Evolutionary conservation across 495 filamentous ascomycete genomes (phyloP), one percentile per base, ranked within the genome.

Genomic region (Hyphodiscus hymeniophilus): DNA sequence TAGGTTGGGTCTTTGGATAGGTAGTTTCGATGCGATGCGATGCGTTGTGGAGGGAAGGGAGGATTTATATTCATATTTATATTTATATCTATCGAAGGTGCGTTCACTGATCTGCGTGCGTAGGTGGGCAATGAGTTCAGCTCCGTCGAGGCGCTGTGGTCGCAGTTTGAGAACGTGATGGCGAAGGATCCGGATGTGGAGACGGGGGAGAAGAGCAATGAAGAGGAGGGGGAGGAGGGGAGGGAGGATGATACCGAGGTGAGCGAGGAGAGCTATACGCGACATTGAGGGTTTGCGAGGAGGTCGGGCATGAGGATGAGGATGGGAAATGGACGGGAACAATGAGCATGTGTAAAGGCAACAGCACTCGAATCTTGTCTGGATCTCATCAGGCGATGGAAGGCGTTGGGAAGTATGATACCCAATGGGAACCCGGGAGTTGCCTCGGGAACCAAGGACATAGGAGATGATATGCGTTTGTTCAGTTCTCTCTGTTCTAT

Each of bases 161-260:
- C 84, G 28, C 87, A 94, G 50, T 98, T 98, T 60, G 92, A 98
- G 72, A 84, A 83, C 47, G 90, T 96, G 52, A 97, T 96, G 91
- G 87, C 80, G 15, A 84, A 81, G 51, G 82, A 86, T 32, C 66
- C 69, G 0, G 80, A 79, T 51, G 67, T 66, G 18, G 66, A 61
- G 28, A 68, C 70, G 33, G 60, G 67, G 24, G 61, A 50, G 39
- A 62, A 60, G 48, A 59, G 56, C 26, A 64, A 64, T 18, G 64
- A 65, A 12, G 63, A 67, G 33, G 45, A 13, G 13, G 40, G 33
- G 12, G 47, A 51, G 22, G 45, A 24, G 7, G 21, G 15, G 24
- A 41, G 16, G 10, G 48, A 47, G 28, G 33, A 48, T 1, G 61
- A 58, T 41, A 56, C 57, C 40, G 62, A 57, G 3, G 40, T 57